A percentile compares a stretch with the other conserved stretches of the same genome.
These are phyloP conservation scores for Sporisorium exsertum DNA, from an alignment of 1,284 basidiomycete genomes.

Conservation along the genomic window DNA sequence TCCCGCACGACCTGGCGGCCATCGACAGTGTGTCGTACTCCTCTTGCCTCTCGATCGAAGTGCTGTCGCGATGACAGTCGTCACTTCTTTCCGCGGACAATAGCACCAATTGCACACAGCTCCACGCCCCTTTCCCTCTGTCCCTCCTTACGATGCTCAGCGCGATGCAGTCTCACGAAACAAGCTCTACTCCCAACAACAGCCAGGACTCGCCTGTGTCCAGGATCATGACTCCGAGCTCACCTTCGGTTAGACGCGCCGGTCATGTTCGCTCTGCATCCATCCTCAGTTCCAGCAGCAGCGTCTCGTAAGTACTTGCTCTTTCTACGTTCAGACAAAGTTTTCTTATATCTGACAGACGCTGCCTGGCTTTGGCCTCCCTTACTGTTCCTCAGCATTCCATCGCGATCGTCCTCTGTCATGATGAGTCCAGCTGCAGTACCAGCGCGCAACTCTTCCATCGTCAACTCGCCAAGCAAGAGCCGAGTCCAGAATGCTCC, in stretches of 20 bases:
- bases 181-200: background rate
- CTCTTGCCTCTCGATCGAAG: background rate
- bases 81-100: background rate
- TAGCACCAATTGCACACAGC: background rate
- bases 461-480: slow-evolving; percentile 20
- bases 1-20: background rate
- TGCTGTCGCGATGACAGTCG: background rate
- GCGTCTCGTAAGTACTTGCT: slow-evolving; percentile 32
- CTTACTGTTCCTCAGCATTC: slow-evolving; percentile 21
- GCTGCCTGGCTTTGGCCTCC: background rate
- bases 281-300: slow-evolving; percentile 46
- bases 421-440: slow-evolving; percentile 34
- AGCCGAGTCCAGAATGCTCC: background rate
- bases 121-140: background rate
- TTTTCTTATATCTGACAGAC: background rate
- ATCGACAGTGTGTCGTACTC: background rate
- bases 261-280: slow-evolving; percentile 39
- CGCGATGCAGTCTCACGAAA: slow-evolving; percentile 14
- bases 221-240: background rate
- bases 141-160: slow-evolving; percentile 6
- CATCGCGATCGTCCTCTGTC: slow-evolving; percentile 47
- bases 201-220: slow-evolving; percentile 1
- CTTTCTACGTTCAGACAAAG: background rate
- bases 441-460: slow-evolving; percentile 38
- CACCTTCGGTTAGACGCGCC: slow-evolving; percentile 17